Evolutionary conservation across 2,329 filamentous ascomycete genomes (phyloP).

Genomic region (Acephala macrosclerotiorum): DNA sequence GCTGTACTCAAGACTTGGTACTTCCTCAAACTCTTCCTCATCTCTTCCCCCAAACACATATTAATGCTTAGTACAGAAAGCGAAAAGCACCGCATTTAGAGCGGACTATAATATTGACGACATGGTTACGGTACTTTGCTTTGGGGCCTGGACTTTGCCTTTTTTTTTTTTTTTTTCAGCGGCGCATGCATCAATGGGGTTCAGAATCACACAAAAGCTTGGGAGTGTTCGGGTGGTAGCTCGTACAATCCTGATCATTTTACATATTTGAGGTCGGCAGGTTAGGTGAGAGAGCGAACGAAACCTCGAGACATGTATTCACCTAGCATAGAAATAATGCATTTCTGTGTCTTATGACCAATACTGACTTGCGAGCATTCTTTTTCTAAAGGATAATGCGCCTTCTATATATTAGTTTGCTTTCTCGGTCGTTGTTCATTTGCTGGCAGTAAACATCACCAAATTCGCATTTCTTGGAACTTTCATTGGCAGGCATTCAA

Average conservation of each 20-base stretch:
- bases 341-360: slow-evolving; percentile 2
- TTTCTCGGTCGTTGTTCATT: neutral
- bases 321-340: slow-evolving; percentile 11
- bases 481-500: no score
- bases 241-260: neutral
- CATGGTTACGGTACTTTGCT: slow-evolving; percentile 16
- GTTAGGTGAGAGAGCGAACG: neutral
- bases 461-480: no score
- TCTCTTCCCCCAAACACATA: slow-evolving; percentile 11
- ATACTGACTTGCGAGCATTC: neutral
- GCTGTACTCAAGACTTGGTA: slow-evolving; percentile 96
- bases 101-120: slow-evolving; percentile 18
- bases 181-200: slow-evolving; percentile 15
- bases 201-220: slow-evolving; percentile 14
- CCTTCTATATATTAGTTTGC: no score
- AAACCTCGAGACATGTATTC: neutral
- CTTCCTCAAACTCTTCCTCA: slow-evolving; percentile 38
- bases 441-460: no score
- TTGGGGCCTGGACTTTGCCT: slow-evolving; percentile 4
- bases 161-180: slow-evolving; percentile 12
- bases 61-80: slow-evolving; percentile 61
- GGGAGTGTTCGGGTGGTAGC: slow-evolving; percentile 1
- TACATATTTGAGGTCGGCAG: slow-evolving; percentile 1
- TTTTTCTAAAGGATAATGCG: no score
- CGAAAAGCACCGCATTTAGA: slow-evolving; percentile 76